These are phyloP conservation scores for Solanum lycopersicoides DNA, from an alignment of 257 asterid genomes.

Conservation along the genomic window DNA sequence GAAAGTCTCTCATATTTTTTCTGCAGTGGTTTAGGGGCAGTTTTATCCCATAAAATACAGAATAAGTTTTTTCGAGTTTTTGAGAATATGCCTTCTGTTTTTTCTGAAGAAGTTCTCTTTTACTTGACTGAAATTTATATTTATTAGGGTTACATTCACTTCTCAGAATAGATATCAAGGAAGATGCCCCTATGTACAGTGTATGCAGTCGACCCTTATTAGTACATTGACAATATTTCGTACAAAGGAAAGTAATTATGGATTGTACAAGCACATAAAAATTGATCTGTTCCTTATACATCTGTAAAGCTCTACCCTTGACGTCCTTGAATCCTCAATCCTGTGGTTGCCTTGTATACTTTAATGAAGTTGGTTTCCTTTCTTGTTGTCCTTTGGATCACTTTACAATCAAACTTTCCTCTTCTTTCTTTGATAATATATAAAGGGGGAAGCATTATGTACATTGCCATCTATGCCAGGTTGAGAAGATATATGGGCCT, in stretches of 20 bases:
- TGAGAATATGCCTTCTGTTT: background rate
- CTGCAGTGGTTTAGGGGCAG: background rate
- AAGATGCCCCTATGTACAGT: background rate
- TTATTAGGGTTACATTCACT: background rate
- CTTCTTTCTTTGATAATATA: background rate
- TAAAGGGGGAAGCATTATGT: background rate
- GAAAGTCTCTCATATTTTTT: background rate
- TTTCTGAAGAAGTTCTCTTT: background rate
- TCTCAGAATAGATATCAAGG: background rate
- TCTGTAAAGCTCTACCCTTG: background rate
- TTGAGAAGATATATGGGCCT: slow-evolving; percentile 93
- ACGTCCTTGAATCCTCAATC: background rate
- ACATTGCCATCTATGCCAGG: slow-evolving; percentile 33
- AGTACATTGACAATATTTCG: background rate
- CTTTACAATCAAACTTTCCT: background rate
- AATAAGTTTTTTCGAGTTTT: background rate
- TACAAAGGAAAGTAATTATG: background rate
- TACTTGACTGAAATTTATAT: background rate
- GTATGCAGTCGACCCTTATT: background rate
- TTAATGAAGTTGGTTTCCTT: background rate
- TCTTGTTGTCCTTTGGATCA: background rate
- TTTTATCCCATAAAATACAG: background rate
- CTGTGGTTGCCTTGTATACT: background rate
- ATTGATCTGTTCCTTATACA: background rate
- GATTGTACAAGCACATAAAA: background rate